Conservation (phyloP, 192 early-diverging fungal genomes). For the Coemansia sp. region DNA sequence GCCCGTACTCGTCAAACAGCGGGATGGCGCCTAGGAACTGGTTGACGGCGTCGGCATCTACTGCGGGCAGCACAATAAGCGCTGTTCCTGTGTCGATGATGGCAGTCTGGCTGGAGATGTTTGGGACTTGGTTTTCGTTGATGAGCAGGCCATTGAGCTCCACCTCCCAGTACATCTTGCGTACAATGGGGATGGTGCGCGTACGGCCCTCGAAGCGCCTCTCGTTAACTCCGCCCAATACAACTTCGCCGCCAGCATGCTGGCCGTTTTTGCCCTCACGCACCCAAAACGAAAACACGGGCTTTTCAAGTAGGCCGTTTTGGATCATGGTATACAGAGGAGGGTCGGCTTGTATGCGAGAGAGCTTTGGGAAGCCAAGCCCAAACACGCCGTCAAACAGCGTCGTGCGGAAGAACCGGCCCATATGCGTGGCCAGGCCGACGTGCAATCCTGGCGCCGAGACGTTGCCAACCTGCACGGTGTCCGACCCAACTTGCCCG, state of each 20-base stretch:
- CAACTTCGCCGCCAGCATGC: slow-evolving; percentile 53
- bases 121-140: slow-evolving; percentile 25
- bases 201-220: slow-evolving; percentile 45
- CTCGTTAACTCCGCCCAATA: slow-evolving; percentile 43
- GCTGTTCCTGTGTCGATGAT: slow-evolving; percentile 66
- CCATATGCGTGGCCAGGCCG: slow-evolving; percentile 56
- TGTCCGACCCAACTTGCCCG: slow-evolving; percentile 58
- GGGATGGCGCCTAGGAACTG: slow-evolving; percentile 49
- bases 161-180: slow-evolving; percentile 61
- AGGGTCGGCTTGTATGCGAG: slow-evolving; percentile 51
- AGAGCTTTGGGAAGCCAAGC: slow-evolving; percentile 57
- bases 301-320: slow-evolving; percentile 39
- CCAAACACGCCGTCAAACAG: slow-evolving; percentile 66
- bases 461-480: slow-evolving; percentile 51
- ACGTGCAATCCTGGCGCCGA: slow-evolving; percentile 47
- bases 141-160: slow-evolving; percentile 51
- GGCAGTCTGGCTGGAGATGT: slow-evolving; percentile 47
- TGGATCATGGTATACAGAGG: slow-evolving; percentile 44
- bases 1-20: slow-evolving; percentile 35
- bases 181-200: slow-evolving; percentile 56
- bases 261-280: slow-evolving; percentile 41
- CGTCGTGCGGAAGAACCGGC: slow-evolving; percentile 50
- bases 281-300: slow-evolving; percentile 52
- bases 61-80: slow-evolving; percentile 53
- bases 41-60: slow-evolving; percentile 48